Base-by-base conservation (phyloP, 768 basidiomycete genomes). In the Holtermannia corniformis region DNA sequence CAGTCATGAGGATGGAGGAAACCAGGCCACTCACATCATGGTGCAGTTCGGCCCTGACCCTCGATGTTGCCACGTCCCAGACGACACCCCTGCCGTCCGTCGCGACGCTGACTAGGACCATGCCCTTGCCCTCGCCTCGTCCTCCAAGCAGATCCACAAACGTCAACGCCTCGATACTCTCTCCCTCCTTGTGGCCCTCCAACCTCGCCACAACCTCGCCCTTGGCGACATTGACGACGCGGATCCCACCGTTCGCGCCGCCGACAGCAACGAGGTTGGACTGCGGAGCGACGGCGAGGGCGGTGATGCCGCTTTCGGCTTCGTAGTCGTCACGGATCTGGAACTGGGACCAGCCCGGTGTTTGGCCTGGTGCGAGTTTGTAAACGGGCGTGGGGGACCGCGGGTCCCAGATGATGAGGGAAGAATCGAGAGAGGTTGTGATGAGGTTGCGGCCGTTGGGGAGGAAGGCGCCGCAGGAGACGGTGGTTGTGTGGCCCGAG, bases 41-140 rank as follows among this genome's bases (percentile, higher is more conserved):
- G 57, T 84, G 77, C 4, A 95, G 75, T 13, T 86, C 90, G 16
- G 84, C 79, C 51, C 95, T 80, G 48, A 91, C 69, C 56, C 86
- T 79, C 78, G 87, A 87, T 22, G 88, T 92, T 47, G 79, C 79
- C 41, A 92, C 77, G 74, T 99, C 95, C 91, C 93, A 99, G 27
- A 96, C 82, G 62, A 86, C 89, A 16, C 83, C 85, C 67, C 89
- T 92, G 0, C 91, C 90, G 65, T 99, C 95, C 3, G 93, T 96
- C 3, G 81, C 90, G 11, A 87, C 92, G 1, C 86, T 89, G 0
- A 88, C 81, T 11, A 83, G 82, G 19, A 87, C 81, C 12, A 72
- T 62, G 27, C 71, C 71, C 51, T 72, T 72, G 14, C 70, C 72
- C 12, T 72, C 70, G 0, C 65, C 72, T 3, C 75, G 78, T 0